Evolutionary conservation across 148 eudicot genomes (phyloP).

Genomic region (Silene conica): DNA sequence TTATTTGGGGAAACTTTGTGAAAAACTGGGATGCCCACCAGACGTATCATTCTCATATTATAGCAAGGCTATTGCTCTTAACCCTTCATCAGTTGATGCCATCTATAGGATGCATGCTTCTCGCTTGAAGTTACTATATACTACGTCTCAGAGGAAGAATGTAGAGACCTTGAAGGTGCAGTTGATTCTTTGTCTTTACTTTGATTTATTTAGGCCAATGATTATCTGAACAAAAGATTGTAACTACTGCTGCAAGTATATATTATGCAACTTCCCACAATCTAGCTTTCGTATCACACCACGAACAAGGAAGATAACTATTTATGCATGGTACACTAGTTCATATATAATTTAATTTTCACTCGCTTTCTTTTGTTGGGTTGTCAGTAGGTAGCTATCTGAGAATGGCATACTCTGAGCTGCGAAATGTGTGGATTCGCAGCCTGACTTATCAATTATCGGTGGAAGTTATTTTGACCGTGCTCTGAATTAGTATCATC

Average conservation of each 20-base stretch:
- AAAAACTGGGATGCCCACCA: slow-evolving; percentile 71
- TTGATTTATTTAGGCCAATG: neutral
- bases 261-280: neutral
- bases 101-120: slow-evolving; percentile 98
- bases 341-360: neutral
- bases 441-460: neutral
- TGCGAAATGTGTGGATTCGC: neutral
- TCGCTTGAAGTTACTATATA: slow-evolving; percentile 81
- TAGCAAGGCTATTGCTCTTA: slow-evolving; percentile 68
- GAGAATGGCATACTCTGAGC: neutral
- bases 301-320: too few species aligned
- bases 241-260: neutral
- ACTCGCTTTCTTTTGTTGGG: neutral
- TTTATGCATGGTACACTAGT: neutral
- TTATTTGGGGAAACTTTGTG: slow-evolving; percentile 83
- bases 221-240: neutral
- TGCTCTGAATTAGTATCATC: neutral
- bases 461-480: neutral
- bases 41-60: slow-evolving; percentile 70
- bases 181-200: slow-evolving; percentile 11
- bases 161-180: slow-evolving; percentile 68
- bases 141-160: slow-evolving; percentile 57
- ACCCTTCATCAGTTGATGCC: slow-evolving; percentile 92
- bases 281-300: neutral
- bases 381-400: too few species aligned